These are phyloP conservation scores for Wickerhamiella azymoides DNA, from an alignment of 805 yeast genomes.

Conservation along the genomic window DNA sequence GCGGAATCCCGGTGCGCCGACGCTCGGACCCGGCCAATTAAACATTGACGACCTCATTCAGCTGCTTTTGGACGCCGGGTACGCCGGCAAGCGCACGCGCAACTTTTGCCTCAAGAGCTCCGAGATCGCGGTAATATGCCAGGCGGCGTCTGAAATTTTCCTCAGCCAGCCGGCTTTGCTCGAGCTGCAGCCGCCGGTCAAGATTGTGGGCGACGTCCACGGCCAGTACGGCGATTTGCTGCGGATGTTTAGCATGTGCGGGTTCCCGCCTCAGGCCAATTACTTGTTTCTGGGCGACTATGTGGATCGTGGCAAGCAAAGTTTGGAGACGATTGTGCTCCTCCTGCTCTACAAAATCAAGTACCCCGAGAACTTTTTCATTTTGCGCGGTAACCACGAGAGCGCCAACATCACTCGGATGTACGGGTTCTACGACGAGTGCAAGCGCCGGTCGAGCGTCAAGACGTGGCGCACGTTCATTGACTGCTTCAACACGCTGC, in stretches of 20 bases:
- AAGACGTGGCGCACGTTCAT: constrained; percentile 90
- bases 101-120: constrained; percentile 71
- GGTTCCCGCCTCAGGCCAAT: constrained; percentile 90
- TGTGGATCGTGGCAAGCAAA: constrained; percentile 95
- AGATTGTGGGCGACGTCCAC: constrained; percentile 88
- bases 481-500: constrained; percentile 90
- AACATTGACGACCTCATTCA: constrained; percentile 85
- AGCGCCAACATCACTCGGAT: constrained; percentile 94
- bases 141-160: constrained; percentile 77
- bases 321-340: constrained; percentile 78
- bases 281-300: constrained; percentile 91
- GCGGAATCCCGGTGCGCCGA: constrained; percentile 18
- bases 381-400: constrained; percentile 92
- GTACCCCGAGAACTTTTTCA: constrained; percentile 89
- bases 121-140: constrained; percentile 81
- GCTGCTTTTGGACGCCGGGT: constrained; percentile 86
- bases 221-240: constrained; percentile 91
- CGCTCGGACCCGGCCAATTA: constrained; percentile 22
- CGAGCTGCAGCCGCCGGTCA: constrained; percentile 76
- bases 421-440: constrained; percentile 95
- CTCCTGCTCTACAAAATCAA: constrained; percentile 87
- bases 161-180: constrained; percentile 79
- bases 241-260: constrained; percentile 86
- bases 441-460: constrained; percentile 82
- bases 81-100: constrained; percentile 83